Conservation (phyloP, 805 yeast species). For the Priceomyces melissophilus region DNA sequence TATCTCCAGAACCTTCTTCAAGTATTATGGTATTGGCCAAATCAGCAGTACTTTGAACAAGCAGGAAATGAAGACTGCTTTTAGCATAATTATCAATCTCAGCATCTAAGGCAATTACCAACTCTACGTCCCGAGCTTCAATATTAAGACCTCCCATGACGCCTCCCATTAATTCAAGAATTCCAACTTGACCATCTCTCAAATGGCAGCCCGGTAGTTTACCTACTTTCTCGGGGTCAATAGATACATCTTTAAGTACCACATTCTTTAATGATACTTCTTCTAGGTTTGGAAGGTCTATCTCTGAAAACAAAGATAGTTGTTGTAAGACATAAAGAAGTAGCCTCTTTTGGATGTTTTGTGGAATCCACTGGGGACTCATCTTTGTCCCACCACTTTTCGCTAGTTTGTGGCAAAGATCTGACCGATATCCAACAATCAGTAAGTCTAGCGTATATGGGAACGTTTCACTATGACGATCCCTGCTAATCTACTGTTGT, state of each 20-base stretch:
- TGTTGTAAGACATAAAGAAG: conserved; percentile 78
- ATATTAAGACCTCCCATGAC: conserved; percentile 70
- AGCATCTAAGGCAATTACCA: conserved; percentile 36
- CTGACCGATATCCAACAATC: no score
- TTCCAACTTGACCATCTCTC: conserved; percentile 57
- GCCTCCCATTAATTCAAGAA: conserved; percentile 55
- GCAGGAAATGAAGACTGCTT: conserved; percentile 42
- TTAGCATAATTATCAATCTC: conserved; percentile 26
- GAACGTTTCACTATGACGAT: no score
- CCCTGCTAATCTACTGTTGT: no score
- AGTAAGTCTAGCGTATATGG: no score
- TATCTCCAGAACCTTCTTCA: conserved; percentile 12
- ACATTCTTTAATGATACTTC: conserved; percentile 61
- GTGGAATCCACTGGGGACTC: conserved; percentile 68
- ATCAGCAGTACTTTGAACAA: conserved; percentile 73
- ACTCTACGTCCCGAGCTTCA: conserved; percentile 52
- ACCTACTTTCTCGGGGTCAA: conserved; percentile 68
- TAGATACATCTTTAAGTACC: conserved; percentile 54
- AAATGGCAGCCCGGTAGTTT: conserved; percentile 61
- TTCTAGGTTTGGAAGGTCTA: conserved; percentile 77
- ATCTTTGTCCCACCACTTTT: conserved; percentile 3
- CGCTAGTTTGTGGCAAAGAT: no score
- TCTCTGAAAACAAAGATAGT: conserved; percentile 74
- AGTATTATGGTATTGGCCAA: conserved; percentile 59
- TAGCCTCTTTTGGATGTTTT: conserved; percentile 77